phyloP scores from a whole-genome alignment of 352 stramenopile genomes.

The Phytopythium helicoides region DNA sequence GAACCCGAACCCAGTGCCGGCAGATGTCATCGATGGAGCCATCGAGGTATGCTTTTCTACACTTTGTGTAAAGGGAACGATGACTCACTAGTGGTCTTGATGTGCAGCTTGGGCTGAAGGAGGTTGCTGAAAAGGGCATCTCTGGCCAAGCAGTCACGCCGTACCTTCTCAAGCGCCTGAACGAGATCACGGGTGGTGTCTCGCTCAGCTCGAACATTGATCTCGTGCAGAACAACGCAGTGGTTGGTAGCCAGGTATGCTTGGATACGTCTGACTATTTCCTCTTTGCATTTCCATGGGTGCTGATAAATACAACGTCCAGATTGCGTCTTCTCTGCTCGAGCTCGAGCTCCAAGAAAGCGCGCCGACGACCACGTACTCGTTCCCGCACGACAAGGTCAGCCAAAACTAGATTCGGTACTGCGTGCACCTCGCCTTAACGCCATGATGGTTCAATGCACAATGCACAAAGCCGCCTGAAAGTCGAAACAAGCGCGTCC shows the following conservation, averaged over 20 bases:
- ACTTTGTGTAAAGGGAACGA: background rate
- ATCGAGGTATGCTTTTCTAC: constrained; percentile 71
- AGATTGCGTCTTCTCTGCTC: constrained; percentile 70
- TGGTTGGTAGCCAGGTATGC: constrained; percentile 90
- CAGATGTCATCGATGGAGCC: constrained; percentile 86
- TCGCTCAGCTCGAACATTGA: constrained; percentile 96
- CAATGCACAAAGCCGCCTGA: constrained; percentile 6
- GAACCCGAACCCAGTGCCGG: constrained; percentile 85
- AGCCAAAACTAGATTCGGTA: constrained; percentile 6
- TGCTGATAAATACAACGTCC: background rate
- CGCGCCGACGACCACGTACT: constrained; percentile 25
- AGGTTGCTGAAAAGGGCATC: constrained; percentile 85
- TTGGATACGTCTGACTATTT: background rate
- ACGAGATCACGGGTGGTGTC: constrained; percentile 92
- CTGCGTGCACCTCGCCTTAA: constrained; percentile 10
- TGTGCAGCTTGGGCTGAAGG: constrained; percentile 66
- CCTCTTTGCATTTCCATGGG: background rate
- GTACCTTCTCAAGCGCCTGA: constrained; percentile 84
- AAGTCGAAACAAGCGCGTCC: constrained; percentile 32
- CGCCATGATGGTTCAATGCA: constrained; percentile 2
- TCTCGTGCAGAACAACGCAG: constrained; percentile 96
- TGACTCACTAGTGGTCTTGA: background rate
- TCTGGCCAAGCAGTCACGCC: constrained; percentile 95
- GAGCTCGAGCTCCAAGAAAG: constrained; percentile 41
- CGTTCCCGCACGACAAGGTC: constrained; percentile 48